Percentiles rank a stretch among this genome's conserved stretches.
Evolutionary conservation across 1,284 basidiomycete species (phyloP).

Genomic region (Thelephora terrestris): DNA sequence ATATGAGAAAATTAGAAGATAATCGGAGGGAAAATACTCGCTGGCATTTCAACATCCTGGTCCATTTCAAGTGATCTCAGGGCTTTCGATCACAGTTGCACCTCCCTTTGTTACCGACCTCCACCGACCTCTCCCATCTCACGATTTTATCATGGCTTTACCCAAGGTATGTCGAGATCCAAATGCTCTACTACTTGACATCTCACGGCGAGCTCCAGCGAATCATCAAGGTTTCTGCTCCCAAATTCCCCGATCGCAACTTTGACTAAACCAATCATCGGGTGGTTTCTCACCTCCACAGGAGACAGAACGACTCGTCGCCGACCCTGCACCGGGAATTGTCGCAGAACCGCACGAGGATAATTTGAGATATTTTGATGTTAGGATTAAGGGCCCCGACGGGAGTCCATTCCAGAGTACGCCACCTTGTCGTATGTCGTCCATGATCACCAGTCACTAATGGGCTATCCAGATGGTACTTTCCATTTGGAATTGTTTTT

Average conservation of each 20-base stretch:
- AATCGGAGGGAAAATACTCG: not conserved
- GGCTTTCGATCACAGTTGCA: not conserved
- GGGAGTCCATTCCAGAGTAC: conserved; percentile 91
- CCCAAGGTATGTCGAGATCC: conserved; percentile 19
- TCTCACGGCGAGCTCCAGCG: conserved; percentile 25
- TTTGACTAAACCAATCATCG: not conserved
- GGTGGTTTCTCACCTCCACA: conserved; percentile 22
- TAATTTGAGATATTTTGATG: conserved; percentile 98
- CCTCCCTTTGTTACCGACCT: not conserved
- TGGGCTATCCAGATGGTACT: conserved; percentile 60
- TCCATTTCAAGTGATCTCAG: not conserved
- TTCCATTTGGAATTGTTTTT: conserved; percentile 97
- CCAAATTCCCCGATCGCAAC: conserved; percentile 2
- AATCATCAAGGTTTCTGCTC: conserved; percentile 42
- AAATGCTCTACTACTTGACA: not conserved
- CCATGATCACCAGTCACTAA: not conserved
- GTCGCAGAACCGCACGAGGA: conserved; percentile 92
- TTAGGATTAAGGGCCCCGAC: conserved; percentile 89
- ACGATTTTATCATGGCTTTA: conserved; percentile 17
- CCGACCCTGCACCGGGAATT: conserved; percentile 95
- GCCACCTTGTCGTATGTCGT: conserved; percentile 21
- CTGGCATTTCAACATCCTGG: conserved; percentile 1
- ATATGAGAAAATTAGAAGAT: not conserved
- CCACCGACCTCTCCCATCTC: not conserved
- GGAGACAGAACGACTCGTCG: conserved; percentile 95